Conservation (phyloP, 768 basidiomycete genomes). For the Lactifluus rugatus region DNA sequence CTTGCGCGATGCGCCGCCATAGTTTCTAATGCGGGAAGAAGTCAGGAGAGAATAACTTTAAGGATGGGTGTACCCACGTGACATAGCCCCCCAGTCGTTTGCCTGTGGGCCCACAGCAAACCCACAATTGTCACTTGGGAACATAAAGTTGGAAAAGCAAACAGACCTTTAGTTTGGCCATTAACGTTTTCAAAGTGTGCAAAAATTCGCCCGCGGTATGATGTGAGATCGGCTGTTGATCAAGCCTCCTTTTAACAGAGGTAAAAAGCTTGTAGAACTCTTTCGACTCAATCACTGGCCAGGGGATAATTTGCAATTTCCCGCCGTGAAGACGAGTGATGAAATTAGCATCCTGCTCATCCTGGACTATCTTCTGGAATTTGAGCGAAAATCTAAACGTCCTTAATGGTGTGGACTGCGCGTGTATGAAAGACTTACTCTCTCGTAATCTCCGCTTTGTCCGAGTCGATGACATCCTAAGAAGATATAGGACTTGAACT, state of each 20-base stretch:
- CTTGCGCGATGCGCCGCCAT: constrained; percentile 39
- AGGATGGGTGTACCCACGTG: constrained; percentile 34
- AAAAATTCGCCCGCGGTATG: constrained; percentile 45
- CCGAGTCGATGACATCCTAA: constrained; percentile 57
- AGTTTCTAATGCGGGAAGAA: constrained; percentile 30
- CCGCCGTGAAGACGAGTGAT: constrained; percentile 52
- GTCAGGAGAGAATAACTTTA: background rate
- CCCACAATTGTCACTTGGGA: background rate
- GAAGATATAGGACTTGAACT: background rate
- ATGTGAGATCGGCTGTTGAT: constrained; percentile 43
- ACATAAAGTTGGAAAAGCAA: too few species aligned
- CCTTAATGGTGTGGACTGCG: background rate
- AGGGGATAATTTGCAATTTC: constrained; percentile 48
- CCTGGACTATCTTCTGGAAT: constrained; percentile 51
- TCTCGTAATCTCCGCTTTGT: constrained; percentile 45
- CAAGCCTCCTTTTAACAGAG: constrained; percentile 36
- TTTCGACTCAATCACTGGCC: constrained; percentile 56
- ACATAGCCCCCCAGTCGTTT: constrained; percentile 57
- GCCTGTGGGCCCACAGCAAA: constrained; percentile 30
- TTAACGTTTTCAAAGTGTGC: constrained; percentile 48
- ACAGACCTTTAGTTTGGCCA: constrained; percentile 56
- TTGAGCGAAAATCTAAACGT: constrained; percentile 42
- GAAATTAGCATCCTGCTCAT: constrained; percentile 55
- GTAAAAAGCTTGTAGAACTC: constrained; percentile 50
- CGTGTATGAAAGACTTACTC: constrained; percentile 37